Conservation (phyloP, 805 yeast species). For the Grigorovia humatica region DNA sequence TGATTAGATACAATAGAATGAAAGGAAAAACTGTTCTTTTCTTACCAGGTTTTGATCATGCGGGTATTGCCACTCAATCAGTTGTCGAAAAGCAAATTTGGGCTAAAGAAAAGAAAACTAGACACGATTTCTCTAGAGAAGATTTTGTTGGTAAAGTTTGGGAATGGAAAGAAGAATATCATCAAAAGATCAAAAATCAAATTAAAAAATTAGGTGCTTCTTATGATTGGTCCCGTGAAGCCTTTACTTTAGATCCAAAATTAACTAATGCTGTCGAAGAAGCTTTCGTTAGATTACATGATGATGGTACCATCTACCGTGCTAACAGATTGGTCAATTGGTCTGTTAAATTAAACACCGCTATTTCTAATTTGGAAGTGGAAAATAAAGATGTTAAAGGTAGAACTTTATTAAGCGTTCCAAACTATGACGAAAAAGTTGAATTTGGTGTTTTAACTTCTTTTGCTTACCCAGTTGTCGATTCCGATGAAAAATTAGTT, state of each 20-base stretch:
- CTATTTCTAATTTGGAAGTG: conserved; percentile 91
- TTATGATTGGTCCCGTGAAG: conserved; percentile 92
- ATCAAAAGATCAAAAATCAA: conserved; percentile 73
- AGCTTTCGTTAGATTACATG: conserved; percentile 84
- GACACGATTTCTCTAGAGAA: conserved; percentile 94
- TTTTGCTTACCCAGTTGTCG: conserved; percentile 82
- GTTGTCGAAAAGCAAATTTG: conserved; percentile 94
- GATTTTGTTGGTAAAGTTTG: conserved; percentile 79
- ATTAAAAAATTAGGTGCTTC: conserved; percentile 88
- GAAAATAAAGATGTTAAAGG: conserved; percentile 85
- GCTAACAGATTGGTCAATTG: conserved; percentile 90
- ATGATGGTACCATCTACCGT: conserved; percentile 91
- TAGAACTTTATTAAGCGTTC: conserved; percentile 69
- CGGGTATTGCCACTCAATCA: conserved; percentile 97
- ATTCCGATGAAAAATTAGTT: conserved; percentile 61
- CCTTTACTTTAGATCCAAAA: conserved; percentile 78
- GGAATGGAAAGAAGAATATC: conserved; percentile 98
- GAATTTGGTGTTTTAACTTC: conserved; percentile 98
- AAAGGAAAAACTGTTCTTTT: conserved; percentile 86
- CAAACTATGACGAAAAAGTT: conserved; percentile 80
- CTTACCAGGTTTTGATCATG: conserved; percentile 95
- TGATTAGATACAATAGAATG: conserved; percentile 91
- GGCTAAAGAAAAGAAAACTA: conserved; percentile 77
- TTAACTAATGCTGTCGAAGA: conserved; percentile 74
- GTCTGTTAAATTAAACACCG: conserved; percentile 91